Conservation (phyloP, 2,329 filamentous ascomycete genomes). For the Xylariaceae sp. region DNA sequence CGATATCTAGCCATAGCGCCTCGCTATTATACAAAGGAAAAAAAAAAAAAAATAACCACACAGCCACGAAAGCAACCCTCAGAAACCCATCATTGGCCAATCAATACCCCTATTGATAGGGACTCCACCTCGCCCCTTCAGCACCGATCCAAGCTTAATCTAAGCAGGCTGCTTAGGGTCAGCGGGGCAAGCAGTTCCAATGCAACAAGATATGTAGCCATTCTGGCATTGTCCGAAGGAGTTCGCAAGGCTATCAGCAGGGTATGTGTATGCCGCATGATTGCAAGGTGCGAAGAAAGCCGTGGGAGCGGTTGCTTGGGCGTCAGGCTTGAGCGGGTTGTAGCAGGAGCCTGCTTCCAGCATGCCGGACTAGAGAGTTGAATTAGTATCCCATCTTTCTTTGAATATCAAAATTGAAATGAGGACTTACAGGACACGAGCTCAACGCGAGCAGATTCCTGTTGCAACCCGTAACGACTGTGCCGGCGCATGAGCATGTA, state of each 20-base stretch:
- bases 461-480: conserved; percentile 20
- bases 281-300: conserved; percentile 22
- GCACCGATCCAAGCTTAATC: background rate
- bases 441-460: conserved; percentile 16
- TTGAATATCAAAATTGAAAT: background rate
- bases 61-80: no score
- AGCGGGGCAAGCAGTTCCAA: conserved; percentile 14
- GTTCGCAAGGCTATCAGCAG: conserved; percentile 18
- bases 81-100: no score
- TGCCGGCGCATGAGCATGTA: conserved; percentile 16
- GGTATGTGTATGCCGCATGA: conserved; percentile 22
- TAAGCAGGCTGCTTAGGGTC: conserved; percentile 10
- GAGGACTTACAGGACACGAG: conserved; percentile 15
- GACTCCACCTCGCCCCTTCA: background rate
- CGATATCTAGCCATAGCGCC: no score
- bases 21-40: no score
- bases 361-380: background rate
- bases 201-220: conserved; percentile 17
- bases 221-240: conserved; percentile 17
- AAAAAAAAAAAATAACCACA: no score
- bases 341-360: conserved; percentile 13
- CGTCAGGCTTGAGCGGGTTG: conserved; percentile 17
- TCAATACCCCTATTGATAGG: no score
- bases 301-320: conserved; percentile 2
- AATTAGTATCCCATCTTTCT: background rate